Evolutionary conservation across 441 rosid genomes (phyloP).

Genomic region (Lagerstroemia fauriei): DNA sequence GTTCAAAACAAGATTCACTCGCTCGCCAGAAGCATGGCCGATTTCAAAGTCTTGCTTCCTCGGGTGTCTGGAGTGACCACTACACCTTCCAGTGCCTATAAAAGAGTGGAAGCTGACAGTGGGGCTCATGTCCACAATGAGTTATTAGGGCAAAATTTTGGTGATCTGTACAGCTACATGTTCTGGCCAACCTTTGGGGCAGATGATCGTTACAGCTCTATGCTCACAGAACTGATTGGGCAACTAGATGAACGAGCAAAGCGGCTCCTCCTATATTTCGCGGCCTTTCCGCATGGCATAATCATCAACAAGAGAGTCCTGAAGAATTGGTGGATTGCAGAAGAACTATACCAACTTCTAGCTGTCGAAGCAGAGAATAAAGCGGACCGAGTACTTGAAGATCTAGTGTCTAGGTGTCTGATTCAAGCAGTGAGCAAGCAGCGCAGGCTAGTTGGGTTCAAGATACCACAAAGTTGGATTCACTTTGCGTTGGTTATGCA

Average conservation of each 20-base stretch:
- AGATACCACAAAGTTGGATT: constrained; percentile 37
- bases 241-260: neutral
- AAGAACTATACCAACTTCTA: constrained; percentile 26
- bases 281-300: constrained; percentile 41
- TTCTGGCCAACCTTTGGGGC: no score
- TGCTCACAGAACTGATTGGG: neutral
- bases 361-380: neutral
- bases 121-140: neutral
- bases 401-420: constrained; percentile 26
- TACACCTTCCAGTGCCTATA: neutral
- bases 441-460: constrained; percentile 30
- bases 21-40: neutral
- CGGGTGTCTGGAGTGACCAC: constrained; percentile 25
- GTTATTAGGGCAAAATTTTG: neutral
- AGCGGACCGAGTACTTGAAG: constrained; percentile 26
- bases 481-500: constrained; percentile 42
- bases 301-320: constrained; percentile 46
- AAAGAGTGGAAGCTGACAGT: neutral
- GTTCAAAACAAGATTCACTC: neutral
- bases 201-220: neutral
- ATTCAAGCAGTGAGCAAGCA: constrained; percentile 34
- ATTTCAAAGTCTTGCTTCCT: constrained; percentile 17
- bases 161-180: no score
- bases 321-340: constrained; percentile 54
- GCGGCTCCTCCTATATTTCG: constrained; percentile 19